phyloP scores from a whole-genome alignment of 2,329 filamentous ascomycete genomes.

The Colletotrichum eleusines region DNA sequence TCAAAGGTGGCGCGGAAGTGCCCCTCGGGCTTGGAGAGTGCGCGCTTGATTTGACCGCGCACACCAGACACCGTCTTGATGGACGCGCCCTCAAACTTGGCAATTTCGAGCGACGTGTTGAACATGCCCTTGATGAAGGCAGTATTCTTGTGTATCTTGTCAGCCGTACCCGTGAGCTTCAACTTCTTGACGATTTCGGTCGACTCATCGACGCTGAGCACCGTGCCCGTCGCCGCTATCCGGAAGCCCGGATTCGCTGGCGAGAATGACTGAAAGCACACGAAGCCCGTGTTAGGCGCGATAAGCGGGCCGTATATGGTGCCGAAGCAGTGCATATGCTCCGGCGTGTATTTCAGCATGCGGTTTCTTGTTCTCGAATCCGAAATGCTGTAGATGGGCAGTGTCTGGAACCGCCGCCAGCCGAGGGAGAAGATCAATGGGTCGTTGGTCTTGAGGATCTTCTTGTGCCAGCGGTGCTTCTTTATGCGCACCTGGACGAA shows the following conservation, averaged over 20 bases:
- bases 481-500: conserved; percentile 97
- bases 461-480: conserved; percentile 98
- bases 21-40: conserved; percentile 91
- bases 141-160: conserved; percentile 99
- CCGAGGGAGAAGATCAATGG: conserved; percentile 97
- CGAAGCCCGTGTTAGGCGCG: conserved; percentile 95
- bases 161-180: conserved; percentile 91
- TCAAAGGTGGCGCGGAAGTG: conserved; percentile 98
- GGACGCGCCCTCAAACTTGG: conserved; percentile 96
- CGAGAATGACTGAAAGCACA: conserved; percentile 90
- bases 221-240: conserved; percentile 92
- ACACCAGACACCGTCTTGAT: conserved; percentile 97
- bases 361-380: conserved; percentile 94
- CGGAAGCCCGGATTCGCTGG: conserved; percentile 90
- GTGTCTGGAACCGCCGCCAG: conserved; percentile 93
- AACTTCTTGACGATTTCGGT: conserved; percentile 99
- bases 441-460: conserved; percentile 98
- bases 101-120: conserved; percentile 89
- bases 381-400: conserved; percentile 94
- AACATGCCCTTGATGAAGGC: conserved; percentile 99
- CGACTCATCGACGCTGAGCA: conserved; percentile 93
- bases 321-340: conserved; percentile 99
- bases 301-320: conserved; percentile 96
- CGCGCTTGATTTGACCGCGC: conserved; percentile 96
- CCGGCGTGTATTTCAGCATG: conserved; percentile 98